Base-by-base conservation (phyloP, 441 rosid genomes). In the Isatis lusitanica region DNA sequence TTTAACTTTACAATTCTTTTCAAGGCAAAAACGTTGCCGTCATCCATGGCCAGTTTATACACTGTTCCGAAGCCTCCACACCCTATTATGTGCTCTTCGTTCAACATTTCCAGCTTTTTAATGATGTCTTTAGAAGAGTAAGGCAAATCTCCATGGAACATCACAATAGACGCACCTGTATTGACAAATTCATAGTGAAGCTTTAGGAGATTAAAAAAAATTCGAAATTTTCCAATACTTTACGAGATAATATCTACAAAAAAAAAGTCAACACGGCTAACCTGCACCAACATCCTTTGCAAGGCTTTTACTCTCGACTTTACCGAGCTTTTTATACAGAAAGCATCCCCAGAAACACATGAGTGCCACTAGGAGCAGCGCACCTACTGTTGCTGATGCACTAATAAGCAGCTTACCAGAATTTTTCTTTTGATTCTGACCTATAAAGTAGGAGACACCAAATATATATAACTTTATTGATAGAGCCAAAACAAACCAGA, bases 341-440 rank as follows among this genome's bases (percentile, higher is more conserved):
- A 93, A 93, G 83, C 98, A 95, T 59, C 99, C 99, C 98, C 99
- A 95, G 71, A 93, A 95, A 81, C 99, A 95, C 99, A 95, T 95
- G 42, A 95, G 97, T 43, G 99, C 98, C 76, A 95, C 97, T 79
- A 95, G 85, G 76, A 95, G 99, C 55, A 95, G 85, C 24, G 97
- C 98, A 63, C 97, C 98, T 24, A 93, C 84, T 3, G 99, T 95
- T 72, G 98, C 99, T 55, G 90, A 87, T 70, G 99, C 93, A 77
- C 99, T 91, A 68, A 91, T 87, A 36, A 93, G 88, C 60, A 95
- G 77, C 75, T 90, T 81, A 30, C 95, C 98, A 17, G 99, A 85
- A 80, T 89, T 81, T 73, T 84, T 95, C 82, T 83, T 93, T 76
- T 75, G 89, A 84, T 77, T 85, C 83, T 84, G 89, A 70, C 76